Evolutionary conservation across 345 rosid genomes (phyloP).

Genomic region (Bruguiera parviflora): DNA sequence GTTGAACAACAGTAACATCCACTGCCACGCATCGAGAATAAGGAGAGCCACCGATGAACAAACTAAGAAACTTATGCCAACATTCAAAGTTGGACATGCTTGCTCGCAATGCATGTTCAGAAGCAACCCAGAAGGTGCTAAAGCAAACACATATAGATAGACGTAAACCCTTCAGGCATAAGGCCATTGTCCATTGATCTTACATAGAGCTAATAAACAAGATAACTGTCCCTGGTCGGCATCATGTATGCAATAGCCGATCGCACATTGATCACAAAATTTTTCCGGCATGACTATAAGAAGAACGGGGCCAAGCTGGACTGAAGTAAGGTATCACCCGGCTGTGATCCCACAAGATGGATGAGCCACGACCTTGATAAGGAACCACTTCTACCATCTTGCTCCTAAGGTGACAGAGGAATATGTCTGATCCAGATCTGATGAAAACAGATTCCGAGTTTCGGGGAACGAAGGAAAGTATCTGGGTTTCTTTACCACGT

Average conservation of each 20-base stretch:
- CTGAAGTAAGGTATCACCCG: conserved; percentile 51
- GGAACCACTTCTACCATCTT: conserved; percentile 35
- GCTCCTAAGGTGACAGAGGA: conserved; percentile 20
- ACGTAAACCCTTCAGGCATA: no score
- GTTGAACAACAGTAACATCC: no score
- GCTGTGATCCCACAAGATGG: conserved; percentile 47
- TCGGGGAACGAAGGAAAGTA: conserved; percentile 41
- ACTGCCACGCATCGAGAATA: no score
- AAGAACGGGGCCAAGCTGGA: conserved; percentile 50
- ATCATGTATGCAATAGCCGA: background rate
- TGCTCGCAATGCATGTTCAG: no score
- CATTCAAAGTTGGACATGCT: no score
- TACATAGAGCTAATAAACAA: no score
- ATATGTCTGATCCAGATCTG: conserved; percentile 44
- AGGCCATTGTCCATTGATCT: no score
- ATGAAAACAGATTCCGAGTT: conserved; percentile 42
- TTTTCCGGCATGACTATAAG: conserved; percentile 11
- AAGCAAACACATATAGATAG: no score
- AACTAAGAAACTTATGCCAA: no score
- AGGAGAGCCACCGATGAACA: no score
- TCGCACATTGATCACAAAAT: background rate
- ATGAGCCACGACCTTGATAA: conserved; percentile 48
- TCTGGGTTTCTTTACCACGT: conserved; percentile 46
- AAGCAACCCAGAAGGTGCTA: no score
- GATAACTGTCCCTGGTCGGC: no score